Base-by-base conservation (phyloP, 2,329 filamentous ascomycete species). In the Huntiella moniliformis region DNA sequence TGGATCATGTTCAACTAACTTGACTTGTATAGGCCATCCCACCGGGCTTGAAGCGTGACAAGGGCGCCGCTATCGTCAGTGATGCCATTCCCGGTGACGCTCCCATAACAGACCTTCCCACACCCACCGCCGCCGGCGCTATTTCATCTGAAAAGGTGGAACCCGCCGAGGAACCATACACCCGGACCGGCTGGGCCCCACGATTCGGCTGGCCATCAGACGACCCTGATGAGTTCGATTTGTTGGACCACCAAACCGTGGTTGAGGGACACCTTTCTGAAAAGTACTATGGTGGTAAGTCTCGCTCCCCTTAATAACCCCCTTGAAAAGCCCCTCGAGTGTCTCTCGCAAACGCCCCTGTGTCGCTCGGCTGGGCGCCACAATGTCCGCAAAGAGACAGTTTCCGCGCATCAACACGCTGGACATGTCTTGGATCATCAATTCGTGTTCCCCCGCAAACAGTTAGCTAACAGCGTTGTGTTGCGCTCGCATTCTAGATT, bases 221-320 rank as follows among this genome's bases (percentile, higher is more conserved):
- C 36, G 60, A 67, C 37, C 63, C 64, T n/a, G 67, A 73, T 28
- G 70, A 67, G 10, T 77, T 80, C 48, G 85, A 75, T 50, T 60
- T 93, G 56, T 69, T 91, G 35, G 87, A 98, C 57, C 87, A 95
- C 59, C 75, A 86, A 56, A 94, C 86, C 1, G 83, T 79, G 66
- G 61, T 96, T 17, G 92, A 98, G 58, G 73, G 77, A 50, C 79
- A 79, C 60, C 63, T 98, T 33, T 77, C 88, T 37, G 87, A 96
- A 58, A 83, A 83, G 58, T 84, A 92, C 60, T 98, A 82, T 59
- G 91, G 91, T 58, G 82, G 80, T 82, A 63, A 54, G 70, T 47
- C 31, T 42, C 3, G 15, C 37, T 39, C 37, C 16, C 15, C 13
- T 38, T 38, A 12, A 39, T 15, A 39, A 7, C 22, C 8, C 22